Conservation (phyloP, 2,329 filamentous ascomycete genomes). For the Metarhizium sp. region DNA sequence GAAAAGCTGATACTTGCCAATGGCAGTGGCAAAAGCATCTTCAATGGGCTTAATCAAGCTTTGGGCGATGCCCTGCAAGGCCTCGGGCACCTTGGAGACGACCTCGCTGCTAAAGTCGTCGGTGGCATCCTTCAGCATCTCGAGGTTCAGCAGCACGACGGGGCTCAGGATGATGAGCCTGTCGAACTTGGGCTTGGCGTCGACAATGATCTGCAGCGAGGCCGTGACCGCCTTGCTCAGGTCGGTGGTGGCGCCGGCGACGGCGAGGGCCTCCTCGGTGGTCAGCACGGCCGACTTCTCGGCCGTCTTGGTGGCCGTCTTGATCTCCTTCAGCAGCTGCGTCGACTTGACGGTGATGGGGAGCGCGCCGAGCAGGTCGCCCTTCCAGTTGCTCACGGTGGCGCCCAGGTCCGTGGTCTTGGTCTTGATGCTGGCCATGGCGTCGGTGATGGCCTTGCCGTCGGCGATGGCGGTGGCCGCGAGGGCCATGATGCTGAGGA, state of each 20-base stretch:
- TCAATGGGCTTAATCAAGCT: slow-evolving; percentile 27
- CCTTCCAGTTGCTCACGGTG: slow-evolving; percentile 27
- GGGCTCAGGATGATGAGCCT: slow-evolving; percentile 31
- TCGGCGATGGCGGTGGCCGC: slow-evolving; percentile 1
- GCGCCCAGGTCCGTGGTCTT: slow-evolving; percentile 23
- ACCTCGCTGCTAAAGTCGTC: slow-evolving; percentile 27
- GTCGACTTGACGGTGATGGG: slow-evolving; percentile 31
- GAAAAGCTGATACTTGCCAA: slow-evolving; percentile 12
- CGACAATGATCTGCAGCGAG: slow-evolving; percentile 28
- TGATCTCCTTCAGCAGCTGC: slow-evolving; percentile 28
- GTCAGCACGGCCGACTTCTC: slow-evolving; percentile 26
- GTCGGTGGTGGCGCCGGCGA: slow-evolving; percentile 25
- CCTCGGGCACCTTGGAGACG: slow-evolving; percentile 28
- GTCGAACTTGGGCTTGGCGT: slow-evolving; percentile 34
- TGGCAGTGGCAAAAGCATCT: slow-evolving; percentile 27
- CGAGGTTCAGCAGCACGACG: slow-evolving; percentile 31
- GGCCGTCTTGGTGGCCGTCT: slow-evolving; percentile 27
- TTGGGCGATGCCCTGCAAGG: slow-evolving; percentile 22
- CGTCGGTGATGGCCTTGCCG: slow-evolving; percentile 8
- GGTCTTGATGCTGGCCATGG: slow-evolving; percentile 25
- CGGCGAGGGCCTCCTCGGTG: slow-evolving; percentile 25
- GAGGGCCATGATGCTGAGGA: slow-evolving; percentile 4
- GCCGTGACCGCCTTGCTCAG: slow-evolving; percentile 28
- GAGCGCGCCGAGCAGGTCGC: slow-evolving; percentile 26
- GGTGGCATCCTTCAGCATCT: slow-evolving; percentile 29